These are phyloP conservation scores for Stereocaulon alpinum DNA, from an alignment of 495 filamentous ascomycete species.

Conservation along the genomic window DNA sequence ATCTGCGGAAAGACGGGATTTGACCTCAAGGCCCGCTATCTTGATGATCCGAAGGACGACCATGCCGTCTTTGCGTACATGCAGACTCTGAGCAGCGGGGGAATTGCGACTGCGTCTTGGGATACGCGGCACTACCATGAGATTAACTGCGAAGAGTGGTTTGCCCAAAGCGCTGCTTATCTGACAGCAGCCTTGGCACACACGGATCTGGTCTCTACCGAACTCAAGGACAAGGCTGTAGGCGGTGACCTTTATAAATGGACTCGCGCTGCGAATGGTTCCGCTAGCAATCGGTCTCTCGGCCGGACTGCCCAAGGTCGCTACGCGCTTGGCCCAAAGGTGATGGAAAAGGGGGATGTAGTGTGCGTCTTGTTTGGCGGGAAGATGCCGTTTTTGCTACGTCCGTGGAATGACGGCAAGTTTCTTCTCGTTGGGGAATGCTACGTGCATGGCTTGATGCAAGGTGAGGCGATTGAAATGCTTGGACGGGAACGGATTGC, in stretches of 20 bases:
- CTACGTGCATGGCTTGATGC: slow-evolving; percentile 27
- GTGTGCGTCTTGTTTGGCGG: slow-evolving; percentile 8
- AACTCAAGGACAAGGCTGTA: too few relatives aligned
- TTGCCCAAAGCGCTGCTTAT: neutral
- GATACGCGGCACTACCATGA: neutral
- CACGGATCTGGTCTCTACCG: neutral
- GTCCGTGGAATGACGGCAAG: neutral
- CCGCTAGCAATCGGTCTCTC: neutral
- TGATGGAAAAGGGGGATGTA: neutral
- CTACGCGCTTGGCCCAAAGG: neutral
- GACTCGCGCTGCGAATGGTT: neutral
- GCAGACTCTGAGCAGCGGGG: neutral
- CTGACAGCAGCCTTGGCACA: neutral
- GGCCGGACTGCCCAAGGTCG: neutral
- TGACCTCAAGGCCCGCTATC: neutral
- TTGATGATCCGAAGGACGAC: neutral
- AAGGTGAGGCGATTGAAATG: slow-evolving; percentile 19
- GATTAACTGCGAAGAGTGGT: neutral
- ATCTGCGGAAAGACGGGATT: neutral
- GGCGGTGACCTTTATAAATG: too few relatives aligned
- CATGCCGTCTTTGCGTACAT: neutral
- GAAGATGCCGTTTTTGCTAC: slow-evolving; percentile 1
- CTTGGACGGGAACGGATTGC: neutral
- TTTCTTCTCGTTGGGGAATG: slow-evolving; percentile 24
- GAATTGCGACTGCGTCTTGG: neutral